Conservation (phyloP, 2,329 filamentous ascomycete genomes). For the Trichoderma sp. region DNA sequence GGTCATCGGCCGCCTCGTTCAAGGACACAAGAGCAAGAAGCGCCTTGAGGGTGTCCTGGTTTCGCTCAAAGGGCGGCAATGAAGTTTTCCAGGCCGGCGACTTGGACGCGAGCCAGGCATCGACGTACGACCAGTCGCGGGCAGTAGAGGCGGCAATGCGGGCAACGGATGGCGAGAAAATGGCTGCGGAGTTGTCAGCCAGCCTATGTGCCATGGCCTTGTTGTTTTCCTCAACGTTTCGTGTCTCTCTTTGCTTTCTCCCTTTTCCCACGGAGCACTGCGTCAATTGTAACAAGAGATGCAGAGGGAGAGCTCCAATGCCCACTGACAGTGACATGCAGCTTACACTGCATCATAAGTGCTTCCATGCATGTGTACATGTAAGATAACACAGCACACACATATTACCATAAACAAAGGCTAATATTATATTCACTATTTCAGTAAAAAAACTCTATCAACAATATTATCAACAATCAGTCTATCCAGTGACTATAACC, state of each 20-base stretch:
- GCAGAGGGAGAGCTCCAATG: neutral
- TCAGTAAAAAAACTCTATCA: neutral
- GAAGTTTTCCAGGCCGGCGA: conserved; percentile 58
- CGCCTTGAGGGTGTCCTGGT: conserved; percentile 75
- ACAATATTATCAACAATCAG: neutral
- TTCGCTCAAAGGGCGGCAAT: conserved; percentile 79
- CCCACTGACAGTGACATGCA: neutral
- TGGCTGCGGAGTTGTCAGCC: conserved; percentile 44
- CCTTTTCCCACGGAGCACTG: neutral
- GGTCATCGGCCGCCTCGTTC: conserved; percentile 79
- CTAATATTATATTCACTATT: neutral
- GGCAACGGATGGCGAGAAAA: conserved; percentile 68
- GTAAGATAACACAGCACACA: neutral
- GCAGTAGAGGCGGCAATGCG: conserved; percentile 78
- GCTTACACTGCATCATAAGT: neutral
- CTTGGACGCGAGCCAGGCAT: conserved; percentile 76
- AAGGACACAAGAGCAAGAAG: conserved; percentile 72
- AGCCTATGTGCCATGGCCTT: conserved; percentile 27
- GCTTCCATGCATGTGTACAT: neutral
- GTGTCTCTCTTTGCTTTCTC: neutral
- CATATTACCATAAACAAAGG: neutral
- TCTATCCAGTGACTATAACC: neutral
- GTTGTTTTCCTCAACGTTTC: neutral
- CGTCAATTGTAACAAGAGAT: neutral
- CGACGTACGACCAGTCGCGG: conserved; percentile 89